Conservation (phyloP, 352 stramenopile species). For the Phytopythium ostracodes region DNA sequence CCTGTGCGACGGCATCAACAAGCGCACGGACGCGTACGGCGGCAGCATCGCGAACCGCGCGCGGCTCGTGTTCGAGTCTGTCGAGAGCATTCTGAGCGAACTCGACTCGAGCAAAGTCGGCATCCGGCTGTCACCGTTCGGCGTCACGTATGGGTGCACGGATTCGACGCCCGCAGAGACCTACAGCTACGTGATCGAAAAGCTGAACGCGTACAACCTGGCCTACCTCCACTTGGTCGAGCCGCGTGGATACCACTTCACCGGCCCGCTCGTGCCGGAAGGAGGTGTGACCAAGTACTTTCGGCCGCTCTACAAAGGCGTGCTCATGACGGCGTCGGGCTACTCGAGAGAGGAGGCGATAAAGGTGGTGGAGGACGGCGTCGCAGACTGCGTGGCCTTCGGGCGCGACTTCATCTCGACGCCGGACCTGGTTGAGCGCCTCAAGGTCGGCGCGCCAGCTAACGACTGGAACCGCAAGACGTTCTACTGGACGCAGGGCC, state of each 20-base stretch:
- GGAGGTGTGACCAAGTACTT: slow-evolving; percentile 34
- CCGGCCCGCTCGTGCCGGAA: slow-evolving; percentile 16
- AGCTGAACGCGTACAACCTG: slow-evolving; percentile 27
- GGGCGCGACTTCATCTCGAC: slow-evolving; percentile 49
- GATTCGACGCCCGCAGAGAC: slow-evolving; percentile 27
- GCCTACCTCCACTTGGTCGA: slow-evolving; percentile 47
- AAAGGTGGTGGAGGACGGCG: slow-evolving; percentile 27
- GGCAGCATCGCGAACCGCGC: slow-evolving; percentile 73
- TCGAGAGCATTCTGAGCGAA: slow-evolving; percentile 32
- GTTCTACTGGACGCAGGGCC: slow-evolving; percentile 18
- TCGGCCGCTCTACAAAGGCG: slow-evolving; percentile 34
- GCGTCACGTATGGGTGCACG: slow-evolving; percentile 28
- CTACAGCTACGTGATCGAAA: slow-evolving; percentile 27
- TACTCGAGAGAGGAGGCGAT: slow-evolving; percentile 26
- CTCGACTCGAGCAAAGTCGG: slow-evolving; percentile 20
- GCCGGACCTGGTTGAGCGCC: slow-evolving; percentile 35
- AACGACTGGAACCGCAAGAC: slow-evolving; percentile 22
- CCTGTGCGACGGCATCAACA: slow-evolving; percentile 66
- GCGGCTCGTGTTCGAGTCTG: slow-evolving; percentile 55
- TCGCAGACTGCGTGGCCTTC: slow-evolving; percentile 37
- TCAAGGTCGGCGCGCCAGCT: slow-evolving; percentile 22
- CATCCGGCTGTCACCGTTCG: slow-evolving; percentile 21
- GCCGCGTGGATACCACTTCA: slow-evolving; percentile 23
- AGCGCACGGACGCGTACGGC: slow-evolving; percentile 73
- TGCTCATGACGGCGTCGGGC: slow-evolving; percentile 32